Percentiles rank a stretch among this genome's conserved stretches.
Evolutionary conservation across 345 rosid species (phyloP).

Genomic region (Orychophragmus violaceus): DNA sequence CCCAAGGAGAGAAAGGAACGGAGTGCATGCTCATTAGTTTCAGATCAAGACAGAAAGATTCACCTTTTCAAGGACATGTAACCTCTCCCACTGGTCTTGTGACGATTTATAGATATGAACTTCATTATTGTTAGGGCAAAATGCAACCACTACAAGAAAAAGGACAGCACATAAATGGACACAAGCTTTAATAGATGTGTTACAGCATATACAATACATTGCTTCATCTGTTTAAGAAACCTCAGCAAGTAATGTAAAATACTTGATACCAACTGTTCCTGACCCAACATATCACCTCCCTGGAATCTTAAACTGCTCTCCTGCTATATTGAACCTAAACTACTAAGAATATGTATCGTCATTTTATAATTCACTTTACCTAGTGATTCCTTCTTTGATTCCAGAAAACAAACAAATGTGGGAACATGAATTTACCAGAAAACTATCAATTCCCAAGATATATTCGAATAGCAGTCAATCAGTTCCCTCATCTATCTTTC

Average conservation of each 20-base stretch:
- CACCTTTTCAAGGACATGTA: conserved; percentile 86
- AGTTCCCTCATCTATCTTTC: background rate
- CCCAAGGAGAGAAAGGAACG: background rate
- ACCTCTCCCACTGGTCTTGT: conserved; percentile 80
- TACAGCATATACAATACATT: background rate
- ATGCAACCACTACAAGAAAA: conserved; percentile 69
- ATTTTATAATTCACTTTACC: no score
- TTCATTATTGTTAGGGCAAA: conserved; percentile 87
- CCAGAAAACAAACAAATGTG: background rate
- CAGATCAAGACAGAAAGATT: conserved; percentile 31
- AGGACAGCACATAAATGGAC: background rate
- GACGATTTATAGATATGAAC: conserved; percentile 82
- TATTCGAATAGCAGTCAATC: no score
- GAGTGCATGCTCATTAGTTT: background rate
- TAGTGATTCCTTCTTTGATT: background rate
- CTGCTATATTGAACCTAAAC: background rate
- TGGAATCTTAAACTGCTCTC: background rate
- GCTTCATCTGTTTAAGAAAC: background rate
- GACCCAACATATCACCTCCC: background rate
- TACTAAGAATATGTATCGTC: background rate
- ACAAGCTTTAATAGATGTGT: background rate
- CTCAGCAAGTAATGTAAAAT: background rate
- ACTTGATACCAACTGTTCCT: background rate
- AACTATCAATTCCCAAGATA: no score
- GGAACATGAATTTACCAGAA: background rate